phyloP scores from a whole-genome alignment of 306 rosid genomes.

The Fragaria iinumae region DNA sequence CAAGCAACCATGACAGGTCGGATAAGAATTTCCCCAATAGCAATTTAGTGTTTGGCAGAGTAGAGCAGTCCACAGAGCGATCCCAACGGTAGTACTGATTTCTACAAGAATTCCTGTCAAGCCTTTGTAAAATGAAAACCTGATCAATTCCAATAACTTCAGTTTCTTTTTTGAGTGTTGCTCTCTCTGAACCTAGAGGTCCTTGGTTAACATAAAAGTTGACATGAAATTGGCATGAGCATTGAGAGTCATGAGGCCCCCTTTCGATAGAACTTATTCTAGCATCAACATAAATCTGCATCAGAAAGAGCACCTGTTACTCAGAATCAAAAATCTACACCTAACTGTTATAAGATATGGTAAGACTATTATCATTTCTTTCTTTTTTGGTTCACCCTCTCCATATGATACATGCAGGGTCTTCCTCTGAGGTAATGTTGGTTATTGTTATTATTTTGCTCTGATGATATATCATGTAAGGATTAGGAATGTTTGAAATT shows the following conservation, averaged over 20 bases:
- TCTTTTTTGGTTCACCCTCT: neutral
- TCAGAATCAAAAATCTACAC: neutral
- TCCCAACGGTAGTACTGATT: slow-evolving; percentile 68
- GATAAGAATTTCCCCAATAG: slow-evolving; percentile 59
- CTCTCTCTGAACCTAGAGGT: slow-evolving; percentile 70
- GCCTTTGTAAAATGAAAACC: slow-evolving; percentile 69
- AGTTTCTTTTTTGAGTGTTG: slow-evolving; percentile 56
- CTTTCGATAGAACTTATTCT: slow-evolving; percentile 80
- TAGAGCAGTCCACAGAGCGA: slow-evolving; percentile 54
- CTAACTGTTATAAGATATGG: neutral
- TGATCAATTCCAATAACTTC: slow-evolving; percentile 52
- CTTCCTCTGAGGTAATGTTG: neutral
- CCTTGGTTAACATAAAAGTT: slow-evolving; percentile 72
- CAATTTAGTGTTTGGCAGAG: slow-evolving; percentile 58
- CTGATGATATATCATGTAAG: slow-evolving; percentile 4
- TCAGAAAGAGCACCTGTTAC: slow-evolving; percentile 4
- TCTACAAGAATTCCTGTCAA: slow-evolving; percentile 42
- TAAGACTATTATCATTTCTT: neutral
- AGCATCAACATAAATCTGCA: slow-evolving; percentile 76
- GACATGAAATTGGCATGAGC: slow-evolving; percentile 70
- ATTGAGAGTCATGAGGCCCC: slow-evolving; percentile 64
- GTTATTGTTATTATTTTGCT: neutral
- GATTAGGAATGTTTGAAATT: slow-evolving; percentile 14
- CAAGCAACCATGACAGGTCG: slow-evolving; percentile 81
- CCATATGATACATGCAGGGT: neutral